A percentile compares a stretch with the other conserved stretches of the same genome.
phyloP scores from a whole-genome alignment of 345 rosid species.

The Lepidium sativum region DNA sequence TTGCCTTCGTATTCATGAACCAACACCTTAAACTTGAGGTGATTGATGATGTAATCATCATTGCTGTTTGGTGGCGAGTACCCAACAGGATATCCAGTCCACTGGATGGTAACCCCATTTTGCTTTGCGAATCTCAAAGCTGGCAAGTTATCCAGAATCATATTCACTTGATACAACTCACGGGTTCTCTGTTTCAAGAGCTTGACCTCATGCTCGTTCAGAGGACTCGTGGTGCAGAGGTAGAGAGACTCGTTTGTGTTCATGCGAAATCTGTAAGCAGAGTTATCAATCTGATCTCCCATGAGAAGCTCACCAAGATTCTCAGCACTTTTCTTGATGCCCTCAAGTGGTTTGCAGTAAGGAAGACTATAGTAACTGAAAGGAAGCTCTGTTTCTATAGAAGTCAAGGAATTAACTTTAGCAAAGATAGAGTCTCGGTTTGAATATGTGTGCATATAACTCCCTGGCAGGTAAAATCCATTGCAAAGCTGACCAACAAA shows the following conservation, averaged over 20 bases:
- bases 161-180: conserved; percentile 78
- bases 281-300: conserved; percentile 92
- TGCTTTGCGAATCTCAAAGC: conserved; percentile 66
- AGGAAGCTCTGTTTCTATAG: conserved; percentile 85
- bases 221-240: conserved; percentile 51
- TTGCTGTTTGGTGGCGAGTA: conserved; percentile 56
- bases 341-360: conserved; percentile 50
- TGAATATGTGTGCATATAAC: conserved; percentile 78
- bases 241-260: conserved; percentile 59
- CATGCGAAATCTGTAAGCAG: conserved; percentile 68
- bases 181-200: conserved; percentile 80
- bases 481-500: conserved; percentile 34
- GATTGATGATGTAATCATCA: conserved; percentile 75
- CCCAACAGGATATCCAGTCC: conserved; percentile 86
- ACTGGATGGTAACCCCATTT: conserved; percentile 63
- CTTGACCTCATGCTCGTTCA: conserved; percentile 71
- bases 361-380: conserved; percentile 78
- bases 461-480: conserved; percentile 85
- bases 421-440: conserved; percentile 37
- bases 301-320: conserved; percentile 87
- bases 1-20: conserved; percentile 71
- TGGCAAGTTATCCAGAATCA: conserved; percentile 81
- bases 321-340: conserved; percentile 70
- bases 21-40: conserved; percentile 62
- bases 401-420: conserved; percentile 86